Conservation (phyloP, 2,329 filamentous ascomycete species). For the Xylariaceae sp. region DNA sequence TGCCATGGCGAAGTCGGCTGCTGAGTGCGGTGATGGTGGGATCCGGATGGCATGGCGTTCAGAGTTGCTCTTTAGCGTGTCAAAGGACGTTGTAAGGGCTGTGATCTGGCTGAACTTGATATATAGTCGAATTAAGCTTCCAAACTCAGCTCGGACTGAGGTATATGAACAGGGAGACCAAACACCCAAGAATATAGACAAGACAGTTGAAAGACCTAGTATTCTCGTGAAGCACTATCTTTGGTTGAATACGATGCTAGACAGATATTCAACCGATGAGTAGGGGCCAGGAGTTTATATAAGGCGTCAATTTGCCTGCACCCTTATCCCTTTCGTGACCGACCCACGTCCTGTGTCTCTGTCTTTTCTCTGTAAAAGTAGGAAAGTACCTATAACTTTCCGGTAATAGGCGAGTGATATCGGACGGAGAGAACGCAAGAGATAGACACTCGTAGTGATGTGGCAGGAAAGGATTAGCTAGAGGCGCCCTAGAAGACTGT, state of each 20-base stretch:
- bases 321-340: slow-evolving; percentile 21
- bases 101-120: not conserved
- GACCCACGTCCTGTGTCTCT: slow-evolving; percentile 21
- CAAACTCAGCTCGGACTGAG: not conserved
- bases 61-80: slow-evolving; percentile 3
- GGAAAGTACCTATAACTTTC: slow-evolving; percentile 18
- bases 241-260: slow-evolving; percentile 2
- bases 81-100: slow-evolving; percentile 3
- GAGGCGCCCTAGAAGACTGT: slow-evolving; percentile 32
- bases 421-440: slow-evolving; percentile 28
- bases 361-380: slow-evolving; percentile 7
- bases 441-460: slow-evolving; percentile 35
- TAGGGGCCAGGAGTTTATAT: slow-evolving; percentile 22
- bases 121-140: not conserved
- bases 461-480: slow-evolving; percentile 43
- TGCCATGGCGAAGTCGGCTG: slow-evolving; percentile 55
- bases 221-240: slow-evolving; percentile 9
- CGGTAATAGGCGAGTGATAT: slow-evolving; percentile 25
- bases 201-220: not conserved
- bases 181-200: not conserved
- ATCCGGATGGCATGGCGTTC: slow-evolving; percentile 38
- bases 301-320: slow-evolving; percentile 7
- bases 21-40: slow-evolving; percentile 25
- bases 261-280: slow-evolving; percentile 6
- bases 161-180: not conserved